phyloP scores from a whole-genome alignment of 78 protist genomes.

The Dictyostelium brefeldianum region DNA sequence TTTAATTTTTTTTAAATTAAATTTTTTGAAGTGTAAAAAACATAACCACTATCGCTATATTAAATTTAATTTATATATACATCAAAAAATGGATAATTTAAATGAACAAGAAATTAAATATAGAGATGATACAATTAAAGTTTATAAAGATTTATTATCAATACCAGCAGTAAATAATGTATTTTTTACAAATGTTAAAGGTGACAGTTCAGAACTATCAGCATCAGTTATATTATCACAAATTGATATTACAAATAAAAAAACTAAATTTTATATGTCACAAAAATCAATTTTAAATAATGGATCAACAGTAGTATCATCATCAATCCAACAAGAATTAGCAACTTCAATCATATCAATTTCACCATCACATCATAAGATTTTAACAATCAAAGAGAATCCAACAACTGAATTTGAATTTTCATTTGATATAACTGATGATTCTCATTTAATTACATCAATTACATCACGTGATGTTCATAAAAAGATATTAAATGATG shows the following conservation, averaged over 20 bases:
- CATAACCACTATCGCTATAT: neutral
- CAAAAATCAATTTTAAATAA: slow-evolving; percentile 6
- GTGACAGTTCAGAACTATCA: neutral
- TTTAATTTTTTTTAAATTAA: neutral
- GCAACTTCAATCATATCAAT: slow-evolving; percentile 25
- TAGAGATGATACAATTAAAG: neutral
- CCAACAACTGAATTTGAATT: slow-evolving; percentile 32
- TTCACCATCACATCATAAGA: slow-evolving; percentile 32
- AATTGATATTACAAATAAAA: slow-evolving; percentile 26
- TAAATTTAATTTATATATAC: neutral
- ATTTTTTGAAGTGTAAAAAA: too few relatives aligned
- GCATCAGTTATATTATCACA: slow-evolving; percentile 20
- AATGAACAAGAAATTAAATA: slow-evolving; percentile 1
- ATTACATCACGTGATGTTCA: slow-evolving; percentile 51
- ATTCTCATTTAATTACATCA: neutral
- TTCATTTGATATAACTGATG: slow-evolving; percentile 36
- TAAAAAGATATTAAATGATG: slow-evolving; percentile 62
- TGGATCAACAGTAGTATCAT: slow-evolving; percentile 4
- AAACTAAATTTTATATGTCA: slow-evolving; percentile 6
- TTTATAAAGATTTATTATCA: slow-evolving; percentile 31
- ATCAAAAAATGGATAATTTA: neutral
- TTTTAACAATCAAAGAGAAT: slow-evolving; percentile 63
- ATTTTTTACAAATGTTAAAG: neutral
- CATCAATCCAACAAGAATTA: slow-evolving; percentile 32
- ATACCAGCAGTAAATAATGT: slow-evolving; percentile 11